Conservation (phyloP, 2,329 filamentous ascomycete species). For the Plenodomus tracheiphilus region DNA sequence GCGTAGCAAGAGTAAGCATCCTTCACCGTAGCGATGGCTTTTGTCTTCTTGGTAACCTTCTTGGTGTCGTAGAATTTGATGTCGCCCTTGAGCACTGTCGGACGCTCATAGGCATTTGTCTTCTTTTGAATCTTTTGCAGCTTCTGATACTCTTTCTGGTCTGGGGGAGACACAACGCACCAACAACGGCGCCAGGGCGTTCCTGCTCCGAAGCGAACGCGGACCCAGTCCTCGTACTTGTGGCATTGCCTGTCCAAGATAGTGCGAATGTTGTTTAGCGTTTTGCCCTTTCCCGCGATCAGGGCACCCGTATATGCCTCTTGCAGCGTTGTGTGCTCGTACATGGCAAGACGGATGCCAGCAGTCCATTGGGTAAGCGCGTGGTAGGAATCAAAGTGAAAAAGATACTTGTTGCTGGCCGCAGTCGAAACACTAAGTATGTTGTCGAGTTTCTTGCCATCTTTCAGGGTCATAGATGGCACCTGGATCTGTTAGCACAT, state of each 20-base stretch:
- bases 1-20: slow-evolving; percentile 92
- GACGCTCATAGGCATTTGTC: slow-evolving; percentile 79
- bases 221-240: slow-evolving; percentile 87
- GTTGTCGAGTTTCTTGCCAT: slow-evolving; percentile 85
- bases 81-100: slow-evolving; percentile 75
- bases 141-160: slow-evolving; percentile 89
- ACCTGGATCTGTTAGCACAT: slow-evolving; percentile 38
- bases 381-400: slow-evolving; percentile 95
- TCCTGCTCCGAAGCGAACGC: slow-evolving; percentile 92
- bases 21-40: slow-evolving; percentile 87
- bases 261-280: slow-evolving; percentile 82
- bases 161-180: slow-evolving; percentile 90
- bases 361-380: slow-evolving; percentile 96
- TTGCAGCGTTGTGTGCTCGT: slow-evolving; percentile 87
- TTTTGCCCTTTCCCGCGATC: slow-evolving; percentile 91
- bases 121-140: slow-evolving; percentile 81
- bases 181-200: slow-evolving; percentile 96
- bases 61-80: slow-evolving; percentile 93
- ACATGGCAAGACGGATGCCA: slow-evolving; percentile 90
- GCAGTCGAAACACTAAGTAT: slow-evolving; percentile 95
- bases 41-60: slow-evolving; percentile 89
- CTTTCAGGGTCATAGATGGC: slow-evolving; percentile 81
- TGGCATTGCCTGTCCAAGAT: slow-evolving; percentile 83
- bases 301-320: slow-evolving; percentile 96
- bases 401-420: slow-evolving; percentile 89